phyloP scores from a whole-genome alignment of 768 basidiomycete species.

The Boletus fagicola region DNA sequence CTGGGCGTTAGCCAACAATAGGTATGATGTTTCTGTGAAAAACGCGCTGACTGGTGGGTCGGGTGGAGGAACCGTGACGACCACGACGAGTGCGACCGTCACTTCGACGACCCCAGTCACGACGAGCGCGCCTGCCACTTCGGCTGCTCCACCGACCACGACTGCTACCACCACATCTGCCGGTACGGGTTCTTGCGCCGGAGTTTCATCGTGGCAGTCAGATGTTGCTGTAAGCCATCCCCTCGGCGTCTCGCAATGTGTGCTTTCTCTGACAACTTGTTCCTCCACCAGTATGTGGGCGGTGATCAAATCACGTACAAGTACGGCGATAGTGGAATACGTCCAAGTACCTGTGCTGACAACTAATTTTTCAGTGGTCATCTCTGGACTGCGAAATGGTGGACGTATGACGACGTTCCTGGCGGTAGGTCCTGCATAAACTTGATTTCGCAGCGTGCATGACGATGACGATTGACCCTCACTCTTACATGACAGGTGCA shows the following conservation, averaged over 20 bases:
- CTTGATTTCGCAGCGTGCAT: background rate
- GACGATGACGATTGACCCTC: background rate
- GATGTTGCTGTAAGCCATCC: constrained; percentile 36
- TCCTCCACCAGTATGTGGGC: constrained; percentile 39
- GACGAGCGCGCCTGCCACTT: constrained; percentile 9
- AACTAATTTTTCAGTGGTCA: constrained; percentile 35
- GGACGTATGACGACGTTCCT: constrained; percentile 42
- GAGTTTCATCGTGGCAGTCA: constrained; percentile 44
- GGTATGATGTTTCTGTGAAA: constrained; percentile 62
- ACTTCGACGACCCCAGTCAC: constrained; percentile 11
- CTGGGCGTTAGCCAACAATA: constrained; percentile 44
- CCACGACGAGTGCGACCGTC: background rate
- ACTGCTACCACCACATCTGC: constrained; percentile 10
- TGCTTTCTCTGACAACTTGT: background rate
- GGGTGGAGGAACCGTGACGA: constrained; percentile 17
- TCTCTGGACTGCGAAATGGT: constrained; percentile 51
- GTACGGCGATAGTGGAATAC: constrained; percentile 26
- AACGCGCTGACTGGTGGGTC: constrained; percentile 48
- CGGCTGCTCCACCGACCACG: constrained; percentile 5
- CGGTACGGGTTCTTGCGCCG: constrained; percentile 36
- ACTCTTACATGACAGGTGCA: background rate
- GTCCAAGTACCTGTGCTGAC: background rate
- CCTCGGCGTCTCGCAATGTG: background rate
- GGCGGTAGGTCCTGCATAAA: constrained; percentile 25
- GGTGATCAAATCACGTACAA: constrained; percentile 45